Base-by-base conservation (phyloP, 495 filamentous ascomycete species). In the Cercophora sp. region DNA sequence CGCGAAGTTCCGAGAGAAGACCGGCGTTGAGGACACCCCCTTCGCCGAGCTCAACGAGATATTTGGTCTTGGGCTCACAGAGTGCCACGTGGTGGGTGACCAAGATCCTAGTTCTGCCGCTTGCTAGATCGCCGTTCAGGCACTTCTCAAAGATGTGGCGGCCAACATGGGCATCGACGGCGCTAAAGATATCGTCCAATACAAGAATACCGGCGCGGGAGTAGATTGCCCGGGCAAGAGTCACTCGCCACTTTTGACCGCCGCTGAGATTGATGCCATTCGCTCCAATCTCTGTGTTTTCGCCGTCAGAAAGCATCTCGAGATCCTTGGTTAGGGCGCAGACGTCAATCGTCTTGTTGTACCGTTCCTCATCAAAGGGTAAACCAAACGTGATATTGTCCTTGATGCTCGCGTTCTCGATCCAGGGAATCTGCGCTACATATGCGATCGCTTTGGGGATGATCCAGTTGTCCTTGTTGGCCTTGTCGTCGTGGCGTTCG, bases 231-330 rank as follows among this genome's bases (percentile, higher is more conserved):
- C 89, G 68, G 2, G 87, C 89, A 49, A 94, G 82, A 3, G 87
- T 85, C 25, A 93, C 72, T 37, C 89, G 74, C 89, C 89, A 94
- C 59, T 84, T 79, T 63, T 94, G 89, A 10, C 89, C 89, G 55
- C 89, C 89, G 56, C 85, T 89, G 3, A 94, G 68, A 59, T 91
- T 93, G 59, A 93, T 85, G 10, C 89, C 89, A 51, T 91, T 89
- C 0, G 86, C 83, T 13, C 83, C 88, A 47, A 93, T 87, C 54
- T 91, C 88, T 0, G 88, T 93, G 32, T 79, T 64, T 48, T 91
- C 88, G 10, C 86, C 86, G 61, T 90, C 86, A 0, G 75, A 62
- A 5, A 93, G 75, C 73, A 86, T 85, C 34, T 87, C 79, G 16
- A 93, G 61, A 49, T 93, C 88, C 64, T 88, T 87, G 25, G 75